A percentile compares a stretch with the other conserved stretches of the same genome.
These are phyloP conservation scores for Castanea crenata DNA, from an alignment of 306 rosid genomes.

Conservation along the genomic window DNA sequence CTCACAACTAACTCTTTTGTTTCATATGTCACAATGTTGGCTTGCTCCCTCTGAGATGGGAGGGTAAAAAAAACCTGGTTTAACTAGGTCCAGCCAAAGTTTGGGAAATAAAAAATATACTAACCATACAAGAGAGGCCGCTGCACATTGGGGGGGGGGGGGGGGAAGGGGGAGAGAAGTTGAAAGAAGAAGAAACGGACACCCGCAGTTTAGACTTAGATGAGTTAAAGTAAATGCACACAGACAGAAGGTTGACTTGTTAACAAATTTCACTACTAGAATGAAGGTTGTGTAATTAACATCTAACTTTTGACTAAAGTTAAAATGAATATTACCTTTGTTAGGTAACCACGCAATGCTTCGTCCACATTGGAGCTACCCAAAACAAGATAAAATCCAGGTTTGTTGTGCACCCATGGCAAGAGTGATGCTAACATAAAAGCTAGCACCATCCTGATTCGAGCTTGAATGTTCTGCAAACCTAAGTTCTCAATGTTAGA, in stretches of 20 bases:
- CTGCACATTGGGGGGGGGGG: no score
- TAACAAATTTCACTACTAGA: background rate
- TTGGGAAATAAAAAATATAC: no score
- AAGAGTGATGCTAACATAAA: conserved; percentile 93
- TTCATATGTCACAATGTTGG: background rate
- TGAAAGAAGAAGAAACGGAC: background rate
- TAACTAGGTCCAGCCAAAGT: no score
- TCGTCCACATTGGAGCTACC: conserved; percentile 97
- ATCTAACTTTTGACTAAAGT: background rate
- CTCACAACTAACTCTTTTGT: background rate
- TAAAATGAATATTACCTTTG: conserved; percentile 54
- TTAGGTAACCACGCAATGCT: conserved; percentile 85
- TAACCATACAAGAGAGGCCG: no score
- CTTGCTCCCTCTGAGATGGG: no score
- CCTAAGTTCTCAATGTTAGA: conserved; percentile 81
- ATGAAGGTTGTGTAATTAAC: background rate
- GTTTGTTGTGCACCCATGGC: conserved; percentile 94
- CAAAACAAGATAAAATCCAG: conserved; percentile 90
- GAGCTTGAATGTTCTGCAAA: conserved; percentile 93
- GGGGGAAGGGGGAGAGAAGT: no score
- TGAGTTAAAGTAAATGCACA: background rate
- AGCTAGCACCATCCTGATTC: conserved; percentile 95
- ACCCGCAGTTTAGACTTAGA: background rate
- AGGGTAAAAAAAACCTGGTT: no score
- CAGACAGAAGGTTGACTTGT: background rate